Conservation (phyloP, 1,284 basidiomycete species). For the Puccinia coronata region DNA sequence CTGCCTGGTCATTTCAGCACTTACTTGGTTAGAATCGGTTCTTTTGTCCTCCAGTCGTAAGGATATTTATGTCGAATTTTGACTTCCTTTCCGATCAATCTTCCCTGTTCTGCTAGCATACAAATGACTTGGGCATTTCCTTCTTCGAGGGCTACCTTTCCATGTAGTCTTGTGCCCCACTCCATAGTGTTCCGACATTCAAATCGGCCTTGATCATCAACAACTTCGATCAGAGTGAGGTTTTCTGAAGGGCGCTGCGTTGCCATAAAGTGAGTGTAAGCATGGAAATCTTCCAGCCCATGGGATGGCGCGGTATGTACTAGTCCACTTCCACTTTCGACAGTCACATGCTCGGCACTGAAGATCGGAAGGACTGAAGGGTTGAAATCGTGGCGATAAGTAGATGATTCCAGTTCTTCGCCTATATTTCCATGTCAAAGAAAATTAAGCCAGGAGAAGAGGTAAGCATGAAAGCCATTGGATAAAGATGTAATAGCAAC, state of each 20-base stretch:
- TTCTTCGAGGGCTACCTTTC: constrained; percentile 71
- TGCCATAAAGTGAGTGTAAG: constrained; percentile 56
- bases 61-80: constrained; percentile 85
- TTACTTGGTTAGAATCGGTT: constrained; percentile 85
- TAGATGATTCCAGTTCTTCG: constrained; percentile 73
- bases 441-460: neutral
- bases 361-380: constrained; percentile 63
- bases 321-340: constrained; percentile 87
- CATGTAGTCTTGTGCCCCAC: constrained; percentile 64
- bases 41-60: constrained; percentile 94
- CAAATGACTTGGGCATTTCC: constrained; percentile 71
- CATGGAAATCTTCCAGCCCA: constrained; percentile 82
- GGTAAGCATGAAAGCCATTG: neutral
- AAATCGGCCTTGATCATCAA: constrained; percentile 79
- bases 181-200: constrained; percentile 62
- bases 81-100: constrained; percentile 69
- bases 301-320: constrained; percentile 96
- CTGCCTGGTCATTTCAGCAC: constrained; percentile 53
- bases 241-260: constrained; percentile 53
- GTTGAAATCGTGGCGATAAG: constrained; percentile 61
- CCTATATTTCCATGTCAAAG: constrained; percentile 65
- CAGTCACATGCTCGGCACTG: constrained; percentile 71
- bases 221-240: constrained; percentile 55
- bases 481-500: neutral
- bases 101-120: constrained; percentile 67